A percentile compares a stretch with the other conserved stretches of the same genome.
Evolutionary conservation across 352 stramenopile species (phyloP).

Genomic region (Pythium aphanidermatum): DNA sequence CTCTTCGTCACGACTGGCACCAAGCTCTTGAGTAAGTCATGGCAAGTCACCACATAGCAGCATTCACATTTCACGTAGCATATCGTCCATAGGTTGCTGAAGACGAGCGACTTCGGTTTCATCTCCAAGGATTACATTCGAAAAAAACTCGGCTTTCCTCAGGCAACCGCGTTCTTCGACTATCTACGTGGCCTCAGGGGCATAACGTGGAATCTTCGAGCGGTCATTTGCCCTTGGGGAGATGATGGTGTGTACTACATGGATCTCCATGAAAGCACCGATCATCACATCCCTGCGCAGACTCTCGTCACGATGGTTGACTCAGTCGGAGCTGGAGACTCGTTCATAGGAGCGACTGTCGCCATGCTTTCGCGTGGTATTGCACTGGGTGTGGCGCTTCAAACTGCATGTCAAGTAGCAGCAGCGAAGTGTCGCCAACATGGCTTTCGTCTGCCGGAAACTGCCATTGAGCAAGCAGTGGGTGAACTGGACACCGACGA

Average conservation of each 20-base stretch:
- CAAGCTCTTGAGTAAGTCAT: too few species aligned
- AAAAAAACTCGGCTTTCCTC: constrained; percentile 37
- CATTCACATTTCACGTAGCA: too few species aligned
- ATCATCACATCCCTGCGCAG: constrained; percentile 31
- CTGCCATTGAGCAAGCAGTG: too few species aligned
- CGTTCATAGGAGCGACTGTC: constrained; percentile 62
- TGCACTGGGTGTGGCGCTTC: constrained; percentile 29
- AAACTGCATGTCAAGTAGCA: constrained; percentile 42
- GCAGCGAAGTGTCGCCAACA: constrained; percentile 53
- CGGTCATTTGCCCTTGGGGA: constrained; percentile 68
- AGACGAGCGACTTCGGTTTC: constrained; percentile 44
- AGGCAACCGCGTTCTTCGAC: constrained; percentile 40
- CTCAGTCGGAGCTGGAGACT: constrained; percentile 67
- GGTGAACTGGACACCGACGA: too few species aligned
- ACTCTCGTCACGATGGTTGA: constrained; percentile 38
- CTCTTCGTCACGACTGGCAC: constrained; percentile 55
- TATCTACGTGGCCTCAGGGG: constrained; percentile 13
- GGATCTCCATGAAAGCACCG: constrained; percentile 8
- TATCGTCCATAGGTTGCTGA: constrained; percentile 33
- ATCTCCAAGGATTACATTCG: constrained; percentile 72
- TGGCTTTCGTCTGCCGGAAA: constrained; percentile 29
- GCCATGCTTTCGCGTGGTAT: constrained; percentile 30
- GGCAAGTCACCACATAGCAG: too few species aligned
- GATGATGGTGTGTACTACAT: constrained; percentile 52
- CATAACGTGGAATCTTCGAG: constrained; percentile 18